These are phyloP conservation scores for Colletotrichum acutatum DNA, from an alignment of 2,329 filamentous ascomycete genomes.

Conservation along the genomic window DNA sequence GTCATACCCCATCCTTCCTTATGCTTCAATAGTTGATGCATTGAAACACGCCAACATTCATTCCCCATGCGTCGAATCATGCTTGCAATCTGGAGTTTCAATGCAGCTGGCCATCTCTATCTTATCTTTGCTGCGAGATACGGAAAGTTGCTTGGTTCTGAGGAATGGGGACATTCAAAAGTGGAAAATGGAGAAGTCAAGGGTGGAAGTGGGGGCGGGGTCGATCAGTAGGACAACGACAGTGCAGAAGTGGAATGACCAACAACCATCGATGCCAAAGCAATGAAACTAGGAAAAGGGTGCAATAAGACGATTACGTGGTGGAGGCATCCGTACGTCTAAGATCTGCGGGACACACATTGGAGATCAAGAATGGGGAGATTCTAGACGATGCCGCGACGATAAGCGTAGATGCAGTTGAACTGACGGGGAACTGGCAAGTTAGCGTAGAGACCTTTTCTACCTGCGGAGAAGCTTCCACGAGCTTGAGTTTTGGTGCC, in stretches of 20 bases:
- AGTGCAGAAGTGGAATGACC: not conserved
- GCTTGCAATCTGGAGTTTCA: not conserved
- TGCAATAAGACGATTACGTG: not conserved
- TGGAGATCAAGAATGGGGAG: not conserved
- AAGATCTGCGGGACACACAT: not conserved
- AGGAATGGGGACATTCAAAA: not conserved
- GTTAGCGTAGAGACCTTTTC: conserved; percentile 4
- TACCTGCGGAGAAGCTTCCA: not conserved
- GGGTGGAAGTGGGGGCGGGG: not conserved
- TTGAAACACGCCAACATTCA: not conserved
- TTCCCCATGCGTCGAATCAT: not conserved
- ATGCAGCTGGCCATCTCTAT: not conserved
- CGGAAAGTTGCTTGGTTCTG: not conserved
- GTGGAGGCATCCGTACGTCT: not conserved
- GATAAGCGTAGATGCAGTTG: conserved; percentile 9
- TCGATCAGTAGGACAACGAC: not conserved
- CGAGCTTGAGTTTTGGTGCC: not conserved
- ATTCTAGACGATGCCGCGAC: not conserved
- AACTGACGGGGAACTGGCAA: not conserved
- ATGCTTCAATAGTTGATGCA: not conserved
- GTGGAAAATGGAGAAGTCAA: not conserved
- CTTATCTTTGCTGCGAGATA: not conserved
- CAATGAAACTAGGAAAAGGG: not conserved
- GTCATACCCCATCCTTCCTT: not conserved
- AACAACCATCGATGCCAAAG: not conserved